These are phyloP conservation scores for Leishmania aethiopica DNA, from an alignment of 208 protist genomes.

Conservation along the genomic window DNA sequence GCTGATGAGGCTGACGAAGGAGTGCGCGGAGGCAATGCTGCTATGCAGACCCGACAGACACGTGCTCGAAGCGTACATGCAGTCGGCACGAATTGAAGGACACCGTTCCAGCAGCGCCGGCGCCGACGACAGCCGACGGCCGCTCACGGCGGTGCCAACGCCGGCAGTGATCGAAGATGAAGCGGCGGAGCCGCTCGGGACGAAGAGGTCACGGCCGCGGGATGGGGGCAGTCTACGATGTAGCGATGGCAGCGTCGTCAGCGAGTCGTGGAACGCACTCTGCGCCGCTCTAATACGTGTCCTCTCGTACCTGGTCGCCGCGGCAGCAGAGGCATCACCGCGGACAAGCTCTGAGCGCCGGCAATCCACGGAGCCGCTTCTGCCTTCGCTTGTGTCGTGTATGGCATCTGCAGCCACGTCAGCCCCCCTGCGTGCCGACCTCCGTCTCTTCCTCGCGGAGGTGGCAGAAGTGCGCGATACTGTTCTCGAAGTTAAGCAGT, in stretches of 20 bases:
- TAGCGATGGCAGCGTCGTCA: not conserved
- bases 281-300: slow-evolving; percentile 22
- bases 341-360: not conserved
- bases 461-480: slow-evolving; percentile 21
- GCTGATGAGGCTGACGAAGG: slow-evolving; percentile 12
- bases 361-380: not conserved
- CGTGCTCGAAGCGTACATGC: not conserved
- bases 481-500: slow-evolving; percentile 14
- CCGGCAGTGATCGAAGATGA: not conserved
- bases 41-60: slow-evolving; percentile 10
- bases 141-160: not conserved
- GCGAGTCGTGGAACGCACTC: slow-evolving; percentile 15
- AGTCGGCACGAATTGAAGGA: not conserved
- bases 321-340: not conserved
- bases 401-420: not conserved
- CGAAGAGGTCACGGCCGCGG: not conserved
- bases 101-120: not conserved
- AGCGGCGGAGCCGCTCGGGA: not conserved
- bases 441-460: slow-evolving; percentile 35
- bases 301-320: slow-evolving; percentile 7
- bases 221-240: not conserved
- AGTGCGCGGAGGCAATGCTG: slow-evolving; percentile 13
- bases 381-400: not conserved
- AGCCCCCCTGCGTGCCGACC: slow-evolving; percentile 7
- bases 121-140: not conserved